Evolutionary conservation across 2,329 filamentous ascomycete species (phyloP).

Genomic region (Rutstroemia sp.): DNA sequence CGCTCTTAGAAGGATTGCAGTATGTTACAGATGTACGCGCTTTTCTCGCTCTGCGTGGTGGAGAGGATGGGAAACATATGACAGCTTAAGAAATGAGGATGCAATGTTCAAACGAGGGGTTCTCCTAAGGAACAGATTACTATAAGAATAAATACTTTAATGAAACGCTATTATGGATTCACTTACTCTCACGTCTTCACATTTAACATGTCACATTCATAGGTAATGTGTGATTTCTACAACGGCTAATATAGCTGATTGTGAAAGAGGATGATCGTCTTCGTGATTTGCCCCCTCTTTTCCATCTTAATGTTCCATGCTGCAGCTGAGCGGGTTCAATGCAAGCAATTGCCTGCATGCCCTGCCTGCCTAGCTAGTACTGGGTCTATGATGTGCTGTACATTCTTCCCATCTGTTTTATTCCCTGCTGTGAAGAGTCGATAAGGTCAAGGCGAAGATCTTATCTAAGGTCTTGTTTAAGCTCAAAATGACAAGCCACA

Average conservation of each 20-base stretch:
- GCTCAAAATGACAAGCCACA: neutral
- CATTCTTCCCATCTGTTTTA: neutral
- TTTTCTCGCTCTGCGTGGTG: slow-evolving; percentile 78
- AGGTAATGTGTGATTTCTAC: neutral
- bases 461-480: neutral
- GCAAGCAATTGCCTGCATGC: slow-evolving; percentile 6
- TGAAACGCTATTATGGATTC: slow-evolving; percentile 3
- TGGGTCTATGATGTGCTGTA: neutral
- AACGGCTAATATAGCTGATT: neutral
- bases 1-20: slow-evolving; percentile 86
- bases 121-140: slow-evolving; percentile 2
- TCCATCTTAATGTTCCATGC: neutral
- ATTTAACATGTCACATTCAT: too few relatives aligned
- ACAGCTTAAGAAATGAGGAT: slow-evolving; percentile 8
- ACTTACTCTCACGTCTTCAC: too few relatives aligned
- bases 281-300: neutral
- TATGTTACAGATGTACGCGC: slow-evolving; percentile 95
- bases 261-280: neutral
- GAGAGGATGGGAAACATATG: slow-evolving; percentile 59
- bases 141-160: slow-evolving; percentile 10
- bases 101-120: neutral
- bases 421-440: neutral
- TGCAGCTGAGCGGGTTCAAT: slow-evolving; percentile 8
- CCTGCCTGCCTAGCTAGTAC: neutral
- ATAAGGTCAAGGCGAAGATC: neutral